Evolutionary conservation across 345 rosid genomes (phyloP).

Genomic region (Jatropha curcas): DNA sequence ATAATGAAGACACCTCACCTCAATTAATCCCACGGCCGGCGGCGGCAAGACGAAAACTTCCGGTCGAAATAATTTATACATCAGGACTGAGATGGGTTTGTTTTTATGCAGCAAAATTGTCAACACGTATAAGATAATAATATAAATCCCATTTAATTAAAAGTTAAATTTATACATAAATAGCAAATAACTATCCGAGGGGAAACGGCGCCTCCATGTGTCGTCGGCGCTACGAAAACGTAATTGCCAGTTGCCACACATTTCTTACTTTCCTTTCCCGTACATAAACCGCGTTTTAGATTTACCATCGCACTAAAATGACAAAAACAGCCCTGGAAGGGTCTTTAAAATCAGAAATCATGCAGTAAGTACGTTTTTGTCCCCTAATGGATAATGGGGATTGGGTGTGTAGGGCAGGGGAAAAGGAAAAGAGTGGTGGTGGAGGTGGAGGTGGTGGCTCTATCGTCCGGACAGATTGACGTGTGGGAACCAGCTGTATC

Average conservation of each 20-base stretch:
- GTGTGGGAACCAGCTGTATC: conserved; percentile 27
- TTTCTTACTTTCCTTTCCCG: neutral
- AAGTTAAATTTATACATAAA: too few species aligned
- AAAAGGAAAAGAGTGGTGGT: neutral
- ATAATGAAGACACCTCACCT: too few species aligned
- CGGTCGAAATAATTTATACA: too few species aligned
- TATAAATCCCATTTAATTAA: too few species aligned
- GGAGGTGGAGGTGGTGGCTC: neutral
- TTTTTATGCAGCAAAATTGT: too few species aligned
- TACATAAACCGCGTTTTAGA: neutral
- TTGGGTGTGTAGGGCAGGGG: neutral
- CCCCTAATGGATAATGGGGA: neutral
- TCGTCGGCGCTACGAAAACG: neutral
- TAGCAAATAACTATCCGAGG: neutral
- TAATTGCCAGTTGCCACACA: neutral
- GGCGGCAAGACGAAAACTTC: too few species aligned
- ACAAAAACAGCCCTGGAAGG: neutral
- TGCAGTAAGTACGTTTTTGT: neutral
- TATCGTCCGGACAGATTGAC: conserved; percentile 20
- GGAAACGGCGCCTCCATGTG: neutral
- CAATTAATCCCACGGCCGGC: too few species aligned
- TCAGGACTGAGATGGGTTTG: too few species aligned
- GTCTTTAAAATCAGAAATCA: too few species aligned
- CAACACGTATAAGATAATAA: too few species aligned
- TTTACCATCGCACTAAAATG: neutral